phyloP scores from a whole-genome alignment of 352 stramenopile genomes.

The Pythium aquatile region DNA sequence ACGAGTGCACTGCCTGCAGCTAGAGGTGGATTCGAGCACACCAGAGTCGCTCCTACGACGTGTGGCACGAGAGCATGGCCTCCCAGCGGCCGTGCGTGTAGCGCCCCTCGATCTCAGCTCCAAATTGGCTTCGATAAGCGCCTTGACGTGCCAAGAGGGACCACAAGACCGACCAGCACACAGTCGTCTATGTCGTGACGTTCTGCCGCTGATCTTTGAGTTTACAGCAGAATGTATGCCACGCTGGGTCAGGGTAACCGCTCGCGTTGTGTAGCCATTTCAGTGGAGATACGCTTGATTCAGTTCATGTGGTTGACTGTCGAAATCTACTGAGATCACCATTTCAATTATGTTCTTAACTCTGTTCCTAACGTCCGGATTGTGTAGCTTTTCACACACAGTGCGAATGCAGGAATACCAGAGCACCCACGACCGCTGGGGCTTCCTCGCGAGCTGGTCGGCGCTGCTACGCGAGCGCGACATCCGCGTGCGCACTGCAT shows the following conservation, averaged over 20 bases:
- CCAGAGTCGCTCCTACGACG: neutral
- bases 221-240: conserved; percentile 10
- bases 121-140: conserved; percentile 18
- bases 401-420: neutral
- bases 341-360: neutral
- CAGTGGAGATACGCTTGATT: neutral
- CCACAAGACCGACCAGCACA: neutral
- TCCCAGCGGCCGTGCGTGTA: neutral
- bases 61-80: neutral
- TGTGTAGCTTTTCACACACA: neutral
- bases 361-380: neutral
- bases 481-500: conserved; percentile 12
- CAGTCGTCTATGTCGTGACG: conserved; percentile 9
- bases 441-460: conserved; percentile 15
- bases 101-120: conserved; percentile 1
- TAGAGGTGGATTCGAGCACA: conserved; percentile 13
- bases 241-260: conserved; percentile 16
- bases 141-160: neutral
- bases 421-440: conserved; percentile 8
- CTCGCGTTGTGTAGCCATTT: neutral
- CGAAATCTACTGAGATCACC: neutral
- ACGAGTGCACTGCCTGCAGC: conserved; percentile 11
- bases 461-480: conserved; percentile 13
- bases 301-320: neutral
- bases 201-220: conserved; percentile 13